These are phyloP conservation scores for Triangularia verruculosa DNA, from an alignment of 2,329 filamentous ascomycete species.

Conservation along the genomic window DNA sequence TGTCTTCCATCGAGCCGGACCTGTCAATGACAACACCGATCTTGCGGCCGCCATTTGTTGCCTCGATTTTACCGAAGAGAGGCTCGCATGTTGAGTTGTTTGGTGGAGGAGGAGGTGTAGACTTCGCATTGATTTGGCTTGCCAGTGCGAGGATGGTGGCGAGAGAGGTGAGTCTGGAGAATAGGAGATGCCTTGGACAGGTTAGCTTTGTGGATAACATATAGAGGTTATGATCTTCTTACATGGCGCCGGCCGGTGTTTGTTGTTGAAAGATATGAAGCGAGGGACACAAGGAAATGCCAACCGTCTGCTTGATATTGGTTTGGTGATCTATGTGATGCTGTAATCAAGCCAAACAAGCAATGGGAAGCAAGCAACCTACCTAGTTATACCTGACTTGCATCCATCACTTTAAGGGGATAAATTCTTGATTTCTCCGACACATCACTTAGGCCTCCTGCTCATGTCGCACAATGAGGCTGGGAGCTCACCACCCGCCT, in stretches of 20 bases:
- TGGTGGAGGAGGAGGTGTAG: too few species aligned
- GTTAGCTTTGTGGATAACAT: background rate
- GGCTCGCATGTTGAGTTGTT: slow-evolving; percentile 3
- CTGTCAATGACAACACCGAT: slow-evolving; percentile 3
- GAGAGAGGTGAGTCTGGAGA: background rate
- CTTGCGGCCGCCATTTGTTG: slow-evolving; percentile 3
- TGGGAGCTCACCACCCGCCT: background rate
- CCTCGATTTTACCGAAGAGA: background rate
- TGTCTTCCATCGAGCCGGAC: slow-evolving; percentile 4
- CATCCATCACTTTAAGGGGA: too few species aligned
- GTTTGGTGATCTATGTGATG: too few species aligned
- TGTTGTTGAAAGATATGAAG: background rate
- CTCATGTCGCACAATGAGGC: background rate
- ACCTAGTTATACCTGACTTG: background rate
- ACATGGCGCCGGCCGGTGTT: background rate
- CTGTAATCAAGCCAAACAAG: too few species aligned
- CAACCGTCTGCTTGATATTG: too few species aligned
- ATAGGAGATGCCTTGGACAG: background rate
- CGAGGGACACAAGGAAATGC: background rate
- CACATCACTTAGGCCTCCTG: background rate
- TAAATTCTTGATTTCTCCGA: background rate
- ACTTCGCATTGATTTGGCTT: background rate
- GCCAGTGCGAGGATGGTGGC: background rate
- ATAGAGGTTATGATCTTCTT: background rate
- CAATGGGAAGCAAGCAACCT: background rate